These are phyloP conservation scores for Calonectria crousiana DNA, from an alignment of 2,329 filamentous ascomycete genomes.

Conservation along the genomic window DNA sequence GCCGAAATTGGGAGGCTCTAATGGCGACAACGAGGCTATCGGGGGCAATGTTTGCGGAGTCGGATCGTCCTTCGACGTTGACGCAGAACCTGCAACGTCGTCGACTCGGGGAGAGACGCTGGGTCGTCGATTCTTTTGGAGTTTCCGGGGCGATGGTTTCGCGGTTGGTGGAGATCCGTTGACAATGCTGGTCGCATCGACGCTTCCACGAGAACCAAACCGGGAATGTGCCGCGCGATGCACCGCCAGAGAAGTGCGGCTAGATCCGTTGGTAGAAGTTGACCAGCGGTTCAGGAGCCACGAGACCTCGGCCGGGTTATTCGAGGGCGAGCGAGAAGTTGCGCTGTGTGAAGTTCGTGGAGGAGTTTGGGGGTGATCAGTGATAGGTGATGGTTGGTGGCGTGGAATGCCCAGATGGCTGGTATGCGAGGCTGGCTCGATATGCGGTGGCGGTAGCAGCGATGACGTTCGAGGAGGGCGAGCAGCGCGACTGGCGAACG, in stretches of 20 bases:
- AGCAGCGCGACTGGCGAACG: constrained; percentile 46
- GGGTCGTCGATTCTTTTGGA: constrained; percentile 53
- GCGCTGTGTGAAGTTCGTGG: constrained; percentile 27
- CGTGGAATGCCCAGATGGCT: constrained; percentile 31
- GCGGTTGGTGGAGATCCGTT: constrained; percentile 47
- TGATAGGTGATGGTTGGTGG: constrained; percentile 35
- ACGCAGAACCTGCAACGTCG: constrained; percentile 13
- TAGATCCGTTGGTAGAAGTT: constrained; percentile 64
- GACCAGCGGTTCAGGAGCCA: constrained; percentile 67
- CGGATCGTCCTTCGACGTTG: constrained; percentile 29
- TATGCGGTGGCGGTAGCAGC: constrained; percentile 55
- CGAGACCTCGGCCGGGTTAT: constrained; percentile 55
- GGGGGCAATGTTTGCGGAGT: constrained; percentile 39
- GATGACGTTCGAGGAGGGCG: constrained; percentile 58
- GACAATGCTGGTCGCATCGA: constrained; percentile 54
- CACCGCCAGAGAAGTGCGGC: constrained; percentile 54
- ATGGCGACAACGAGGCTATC: constrained; percentile 41
- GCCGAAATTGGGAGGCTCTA: constrained; percentile 37
- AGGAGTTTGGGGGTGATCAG: constrained; percentile 31
- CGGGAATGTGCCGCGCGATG: constrained; percentile 49
- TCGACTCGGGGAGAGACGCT: constrained; percentile 40
- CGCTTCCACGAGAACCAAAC: constrained; percentile 56
- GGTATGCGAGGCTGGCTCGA: constrained; percentile 40
- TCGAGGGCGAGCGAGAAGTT: constrained; percentile 44
- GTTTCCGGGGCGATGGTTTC: constrained; percentile 50